Evolutionary conservation across 176 grass and related monocot genomes (phyloP).

Genomic region (Oryza meyeriana): DNA sequence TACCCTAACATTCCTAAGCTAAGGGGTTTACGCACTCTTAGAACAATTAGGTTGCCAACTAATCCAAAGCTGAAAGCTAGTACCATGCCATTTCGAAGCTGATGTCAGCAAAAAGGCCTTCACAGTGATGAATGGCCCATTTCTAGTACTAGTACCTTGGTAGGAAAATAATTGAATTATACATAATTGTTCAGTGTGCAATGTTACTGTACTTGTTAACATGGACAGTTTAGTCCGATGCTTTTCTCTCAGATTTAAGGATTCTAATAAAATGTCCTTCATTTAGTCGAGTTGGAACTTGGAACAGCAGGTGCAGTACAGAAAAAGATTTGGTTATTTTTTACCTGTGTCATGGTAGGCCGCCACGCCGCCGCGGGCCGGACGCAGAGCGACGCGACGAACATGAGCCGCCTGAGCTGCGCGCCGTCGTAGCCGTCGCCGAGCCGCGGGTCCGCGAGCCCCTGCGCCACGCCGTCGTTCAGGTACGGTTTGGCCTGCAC

Average conservation of each 20-base stretch:
- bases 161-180: background rate
- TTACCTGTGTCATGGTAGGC: constrained; percentile 91
- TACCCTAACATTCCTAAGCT: constrained; percentile 16
- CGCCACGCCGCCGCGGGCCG: constrained; percentile 59
- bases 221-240: background rate
- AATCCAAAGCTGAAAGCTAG: constrained; percentile 11
- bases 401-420: constrained; percentile 74
- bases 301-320: background rate
- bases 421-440: constrained; percentile 67
- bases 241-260: background rate
- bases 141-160: background rate
- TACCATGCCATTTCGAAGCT: background rate
- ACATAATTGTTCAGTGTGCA: background rate
- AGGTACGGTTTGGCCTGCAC: constrained; percentile 84
- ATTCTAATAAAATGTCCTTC: background rate
- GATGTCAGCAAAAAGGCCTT: background rate
- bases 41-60: constrained; percentile 19
- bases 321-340: background rate
- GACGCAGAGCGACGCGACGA: constrained; percentile 84
- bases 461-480: constrained; percentile 61
- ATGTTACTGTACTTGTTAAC: background rate
- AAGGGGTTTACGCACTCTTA: background rate
- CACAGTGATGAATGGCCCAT: background rate
- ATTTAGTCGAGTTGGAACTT: background rate
- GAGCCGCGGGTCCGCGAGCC: constrained; percentile 68